Evolutionary conservation across 495 filamentous ascomycete species (phyloP), one percentile per base, ranked within the genome.

Genomic region (Penicillium longicatenatum): DNA sequence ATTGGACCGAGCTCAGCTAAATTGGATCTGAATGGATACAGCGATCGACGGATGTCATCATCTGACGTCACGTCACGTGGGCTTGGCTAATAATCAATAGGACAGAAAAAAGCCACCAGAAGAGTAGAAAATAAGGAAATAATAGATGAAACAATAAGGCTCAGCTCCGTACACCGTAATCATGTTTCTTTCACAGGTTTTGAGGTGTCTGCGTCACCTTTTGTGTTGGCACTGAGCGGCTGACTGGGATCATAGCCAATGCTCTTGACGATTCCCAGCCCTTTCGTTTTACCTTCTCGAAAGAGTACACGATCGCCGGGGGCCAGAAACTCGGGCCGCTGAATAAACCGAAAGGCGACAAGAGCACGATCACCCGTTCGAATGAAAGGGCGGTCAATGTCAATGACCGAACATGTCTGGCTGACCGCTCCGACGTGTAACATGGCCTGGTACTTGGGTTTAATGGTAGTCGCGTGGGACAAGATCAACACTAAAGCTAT

Each of bases 381-480:
- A 63, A 98, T 96, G 64, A 92, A 95, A 20, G 89, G 88, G n/a
- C 93, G 87, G 67, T 98, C 94, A 56, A 98, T 95, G 64, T 97
- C 94, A 62, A 98, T 97, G 65, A 98, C 97, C 7, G 92, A 86
- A 62, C 95, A 98, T 0, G 94, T 98, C 73, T 98, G 94, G 54
- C 87, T 91, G 51, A 98, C 90, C 1, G 94, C 90, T 8, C 94
- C 94, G 19, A 98, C 94, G 65, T 98, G 94, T 20, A 98, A 82
- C 94, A 98, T 98, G 6, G 94, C 95, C 72, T 98, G 94, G 67
- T 98, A 98, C 65, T 93, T 93, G 6, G 90, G 92, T 70, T 95
- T 94, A 72, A 98, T 98, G 45, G 94, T 98, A n/a, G 94, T 98
- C 1, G 94, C 94, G 68, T 98, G 94, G 4, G 89, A 92, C 8